Conservation (phyloP, 2,329 filamentous ascomycete species). For the Fusarium newnesense region DNA sequence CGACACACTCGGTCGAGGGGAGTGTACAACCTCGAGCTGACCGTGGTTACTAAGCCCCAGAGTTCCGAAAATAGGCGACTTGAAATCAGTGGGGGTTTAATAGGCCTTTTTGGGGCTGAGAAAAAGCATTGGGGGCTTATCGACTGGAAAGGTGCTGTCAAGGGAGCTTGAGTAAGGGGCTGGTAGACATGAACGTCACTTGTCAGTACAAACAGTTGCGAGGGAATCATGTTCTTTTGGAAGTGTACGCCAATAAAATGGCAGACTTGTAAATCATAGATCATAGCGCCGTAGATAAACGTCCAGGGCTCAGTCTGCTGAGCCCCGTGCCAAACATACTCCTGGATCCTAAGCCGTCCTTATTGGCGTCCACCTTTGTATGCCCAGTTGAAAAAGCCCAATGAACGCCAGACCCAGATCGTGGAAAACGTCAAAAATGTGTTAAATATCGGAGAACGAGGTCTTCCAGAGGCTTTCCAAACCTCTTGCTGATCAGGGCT, state of each 20-base stretch:
- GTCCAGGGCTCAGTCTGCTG: not conserved
- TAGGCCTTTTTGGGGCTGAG: not conserved
- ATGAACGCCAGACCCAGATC: not conserved
- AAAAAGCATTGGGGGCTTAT: not conserved
- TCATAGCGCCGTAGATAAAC: constrained; percentile 5
- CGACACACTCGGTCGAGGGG: constrained; percentile 47
- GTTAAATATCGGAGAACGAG: too few species aligned
- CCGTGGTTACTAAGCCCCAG: constrained; percentile 36
- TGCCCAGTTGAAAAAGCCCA: not conserved
- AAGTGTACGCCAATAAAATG: not conserved
- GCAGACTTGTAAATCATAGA: not conserved
- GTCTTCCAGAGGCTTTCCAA: too few species aligned
- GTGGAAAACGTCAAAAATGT: not conserved
- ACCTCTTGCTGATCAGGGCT: not conserved
- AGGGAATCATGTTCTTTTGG: not conserved
- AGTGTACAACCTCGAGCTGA: constrained; percentile 45
- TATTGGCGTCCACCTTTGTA: not conserved
- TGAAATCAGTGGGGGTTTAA: not conserved
- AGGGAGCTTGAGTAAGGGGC: not conserved
- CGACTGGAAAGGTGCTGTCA: not conserved
- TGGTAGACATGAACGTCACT: not conserved
- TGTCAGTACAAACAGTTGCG: not conserved
- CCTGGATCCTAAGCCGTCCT: not conserved
- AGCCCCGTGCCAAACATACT: not conserved
- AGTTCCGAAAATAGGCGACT: constrained; percentile 22